Evolutionary conservation across 805 yeast species (phyloP).

Genomic region (Zygotorulaspora danielsina): DNA sequence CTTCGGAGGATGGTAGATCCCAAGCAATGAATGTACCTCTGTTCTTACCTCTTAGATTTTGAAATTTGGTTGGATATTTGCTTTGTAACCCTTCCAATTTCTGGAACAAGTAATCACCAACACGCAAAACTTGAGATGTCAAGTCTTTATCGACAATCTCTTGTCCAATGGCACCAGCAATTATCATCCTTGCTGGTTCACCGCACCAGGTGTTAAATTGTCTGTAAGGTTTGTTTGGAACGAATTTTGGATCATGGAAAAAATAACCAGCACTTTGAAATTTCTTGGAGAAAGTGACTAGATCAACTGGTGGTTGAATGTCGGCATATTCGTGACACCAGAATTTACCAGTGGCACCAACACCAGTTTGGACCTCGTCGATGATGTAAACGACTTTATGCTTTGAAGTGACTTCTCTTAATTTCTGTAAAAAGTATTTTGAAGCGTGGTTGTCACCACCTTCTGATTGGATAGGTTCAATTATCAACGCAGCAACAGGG

Average conservation of each 20-base stretch:
- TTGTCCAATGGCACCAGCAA: conserved; percentile 57
- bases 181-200: conserved; percentile 63
- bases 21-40: conserved; percentile 66
- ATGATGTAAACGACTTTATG: conserved; percentile 57
- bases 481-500: conserved; percentile 84
- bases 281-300: conserved; percentile 68
- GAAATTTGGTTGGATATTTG: conserved; percentile 41
- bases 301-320: conserved; percentile 57
- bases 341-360: conserved; percentile 66
- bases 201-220: conserved; percentile 81
- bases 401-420: conserved; percentile 56
- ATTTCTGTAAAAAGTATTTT: conserved; percentile 54
- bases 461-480: conserved; percentile 82
- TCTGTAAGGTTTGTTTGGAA: conserved; percentile 59
- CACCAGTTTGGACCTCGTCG: conserved; percentile 74
- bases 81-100: conserved; percentile 38
- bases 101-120: conserved; percentile 51
- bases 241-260: conserved; percentile 54
- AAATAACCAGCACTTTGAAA: conserved; percentile 72
- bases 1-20: conserved; percentile 44
- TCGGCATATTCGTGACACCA: conserved; percentile 74
- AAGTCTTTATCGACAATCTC: conserved; percentile 49
- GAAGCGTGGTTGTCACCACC: conserved; percentile 76
- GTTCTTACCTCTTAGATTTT: conserved; percentile 56
- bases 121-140: conserved; percentile 45